phyloP scores from a whole-genome alignment of 495 filamentous ascomycete species.

The Cairneyella variabilis region DNA sequence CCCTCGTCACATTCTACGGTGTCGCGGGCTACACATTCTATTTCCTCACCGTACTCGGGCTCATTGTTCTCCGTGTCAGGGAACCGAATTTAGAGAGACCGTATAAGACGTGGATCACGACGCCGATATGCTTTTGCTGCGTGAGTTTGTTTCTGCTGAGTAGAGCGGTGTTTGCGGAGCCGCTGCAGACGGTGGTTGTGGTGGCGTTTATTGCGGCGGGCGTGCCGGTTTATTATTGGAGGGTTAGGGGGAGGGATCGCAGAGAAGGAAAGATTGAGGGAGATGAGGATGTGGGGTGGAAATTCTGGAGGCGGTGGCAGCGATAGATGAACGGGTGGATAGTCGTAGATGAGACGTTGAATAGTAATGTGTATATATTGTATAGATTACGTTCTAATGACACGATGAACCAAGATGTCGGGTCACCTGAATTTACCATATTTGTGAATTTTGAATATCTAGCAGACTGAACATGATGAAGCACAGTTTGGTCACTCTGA shows the following conservation, averaged over 20 bases:
- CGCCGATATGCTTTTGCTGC: slow-evolving; percentile 97
- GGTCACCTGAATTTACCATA: too few relatives aligned
- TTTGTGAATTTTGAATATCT: too few relatives aligned
- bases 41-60: slow-evolving; percentile 88
- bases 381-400: too few relatives aligned
- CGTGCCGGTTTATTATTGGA: slow-evolving; percentile 84
- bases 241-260: slow-evolving; percentile 53
- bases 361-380: too few relatives aligned
- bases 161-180: slow-evolving; percentile 81
- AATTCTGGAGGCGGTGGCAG: slow-evolving; percentile 26
- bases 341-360: too few relatives aligned
- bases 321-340: slow-evolving; percentile 1
- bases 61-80: slow-evolving; percentile 84
- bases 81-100: slow-evolving; percentile 86
- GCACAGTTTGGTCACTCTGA: too few relatives aligned
- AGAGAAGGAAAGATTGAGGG: slow-evolving; percentile 20
- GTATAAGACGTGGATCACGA: slow-evolving; percentile 93
- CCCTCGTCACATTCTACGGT: slow-evolving; percentile 92
- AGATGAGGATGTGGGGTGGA: slow-evolving; percentile 25
- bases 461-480: too few relatives aligned
- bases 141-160: slow-evolving; percentile 90
- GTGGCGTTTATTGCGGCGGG: slow-evolving; percentile 78
- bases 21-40: slow-evolving; percentile 97
- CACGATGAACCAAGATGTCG: too few relatives aligned
- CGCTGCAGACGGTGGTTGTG: slow-evolving; percentile 84